Conservation (phyloP, 2,329 filamentous ascomycete genomes). For the Emergomyces africanus region DNA sequence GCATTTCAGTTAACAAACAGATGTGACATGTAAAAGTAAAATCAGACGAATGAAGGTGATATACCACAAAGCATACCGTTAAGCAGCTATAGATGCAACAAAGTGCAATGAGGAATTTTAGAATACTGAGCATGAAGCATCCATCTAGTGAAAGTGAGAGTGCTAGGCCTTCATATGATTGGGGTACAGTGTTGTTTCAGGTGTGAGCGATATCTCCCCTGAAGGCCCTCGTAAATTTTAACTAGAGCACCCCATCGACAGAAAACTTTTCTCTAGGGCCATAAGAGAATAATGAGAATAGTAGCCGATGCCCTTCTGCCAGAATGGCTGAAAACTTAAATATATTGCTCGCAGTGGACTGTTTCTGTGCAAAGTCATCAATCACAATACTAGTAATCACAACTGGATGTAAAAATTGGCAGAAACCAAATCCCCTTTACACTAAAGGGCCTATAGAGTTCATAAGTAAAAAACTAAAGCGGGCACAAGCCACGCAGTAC, state of each 20-base stretch:
- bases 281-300: too few species aligned
- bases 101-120: neutral
- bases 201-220: too few species aligned
- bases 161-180: neutral
- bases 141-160: neutral
- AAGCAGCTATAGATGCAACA: neutral
- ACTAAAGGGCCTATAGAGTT: neutral
- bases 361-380: too few species aligned
- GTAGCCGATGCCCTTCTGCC: too few species aligned
- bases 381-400: too few species aligned
- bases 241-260: too few species aligned
- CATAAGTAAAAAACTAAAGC: conserved; percentile 6
- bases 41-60: neutral
- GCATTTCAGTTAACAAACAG: neutral
- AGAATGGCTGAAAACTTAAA: neutral
- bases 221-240: neutral
- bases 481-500: conserved; percentile 8
- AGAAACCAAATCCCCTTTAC: neutral
- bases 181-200: neutral
- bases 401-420: neutral
- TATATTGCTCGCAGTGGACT: too few species aligned
- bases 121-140: neutral
- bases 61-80: neutral
- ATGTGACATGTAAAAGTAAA: neutral
- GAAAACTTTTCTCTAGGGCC: too few species aligned